Percentiles rank a stretch among this genome's conserved stretches.
Evolutionary conservation across 2,329 filamentous ascomycete genomes (phyloP).

Genomic region (Aureobasidium sp.): DNA sequence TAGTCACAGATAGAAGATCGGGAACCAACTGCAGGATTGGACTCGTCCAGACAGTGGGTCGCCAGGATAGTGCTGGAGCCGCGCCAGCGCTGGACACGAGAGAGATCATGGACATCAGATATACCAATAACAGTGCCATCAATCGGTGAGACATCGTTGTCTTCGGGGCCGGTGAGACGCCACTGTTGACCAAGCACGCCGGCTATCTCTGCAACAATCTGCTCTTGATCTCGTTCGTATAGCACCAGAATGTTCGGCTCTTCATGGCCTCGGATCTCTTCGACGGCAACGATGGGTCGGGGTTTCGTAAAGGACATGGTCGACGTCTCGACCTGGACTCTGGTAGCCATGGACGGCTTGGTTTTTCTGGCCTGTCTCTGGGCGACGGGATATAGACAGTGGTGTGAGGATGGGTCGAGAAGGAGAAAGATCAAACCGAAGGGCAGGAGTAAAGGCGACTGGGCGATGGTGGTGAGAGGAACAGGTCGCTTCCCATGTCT

Average conservation of each 20-base stretch:
- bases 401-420: not conserved
- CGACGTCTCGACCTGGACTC: constrained; percentile 14
- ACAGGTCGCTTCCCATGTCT: not conserved
- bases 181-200: constrained; percentile 71
- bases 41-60: constrained; percentile 64
- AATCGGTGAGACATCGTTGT: constrained; percentile 46
- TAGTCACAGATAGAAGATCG: constrained; percentile 67
- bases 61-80: constrained; percentile 61
- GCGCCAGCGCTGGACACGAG: constrained; percentile 50
- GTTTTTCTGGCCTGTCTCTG: not conserved
- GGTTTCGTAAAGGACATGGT: constrained; percentile 12
- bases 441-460: not conserved
- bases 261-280: constrained; percentile 26
- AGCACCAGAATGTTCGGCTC: constrained; percentile 46
- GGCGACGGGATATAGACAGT: not conserved
- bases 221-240: constrained; percentile 62
- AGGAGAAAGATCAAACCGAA: not conserved
- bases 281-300: constrained; percentile 20
- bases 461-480: not conserved
- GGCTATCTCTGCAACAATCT: constrained; percentile 66
- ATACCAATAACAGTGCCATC: constrained; percentile 62
- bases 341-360: constrained; percentile 15
- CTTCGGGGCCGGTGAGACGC: constrained; percentile 50
- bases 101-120: constrained; percentile 47
- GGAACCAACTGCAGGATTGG: constrained; percentile 48